Base-by-base conservation (phyloP, 2,329 filamentous ascomycete species). In the Berkeleyomyces basicola region DNA sequence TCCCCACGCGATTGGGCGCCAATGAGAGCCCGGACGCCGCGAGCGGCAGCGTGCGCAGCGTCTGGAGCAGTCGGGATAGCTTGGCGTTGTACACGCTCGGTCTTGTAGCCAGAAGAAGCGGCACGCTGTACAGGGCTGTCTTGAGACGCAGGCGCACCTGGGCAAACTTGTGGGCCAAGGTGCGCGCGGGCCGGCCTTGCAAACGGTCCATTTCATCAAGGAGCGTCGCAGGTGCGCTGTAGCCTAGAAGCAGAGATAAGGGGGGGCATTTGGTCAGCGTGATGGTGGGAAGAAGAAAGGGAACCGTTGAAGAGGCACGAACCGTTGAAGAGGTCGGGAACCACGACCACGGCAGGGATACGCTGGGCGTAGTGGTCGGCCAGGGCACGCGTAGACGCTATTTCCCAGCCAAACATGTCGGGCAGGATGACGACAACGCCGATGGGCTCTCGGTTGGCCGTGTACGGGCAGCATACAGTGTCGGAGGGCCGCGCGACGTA, bases 321-420 rank as follows among this genome's bases (percentile, higher is more conserved):
- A 70, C 71, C 71, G 4, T 68, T 65, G 69, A 81, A 80, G 62
- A 82, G 78, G 64, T 82, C 79, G 0, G 79, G 80, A 33, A 78
- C 66, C 63, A 78, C 77, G 14, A 82, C 78, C 3, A 70, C 70
- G 66, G 74, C 79, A 9, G 71, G 71, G 6, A 75, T 74, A 67
- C 75, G 74, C 67, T 73, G 71, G 16, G 79, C 78, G 66, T 80
- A 80, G 59, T 70, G 68, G 67, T 82, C 79, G 6, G 78, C 78
- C 43, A 82, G 70, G 5, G 79, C 69, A 46, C 77, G 73, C 63
- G 75, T 76, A 69, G 82, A 81, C 46, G 74, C 69, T 59, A 81
- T 75, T 4, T 73, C 70, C 74, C 78, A 79, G 31, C 79, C 79
- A 66, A 82, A 81, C 0, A 75, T 74, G 67, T 82, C 79, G 0